Percentiles rank a stretch among this genome's conserved stretches.
phyloP scores from a whole-genome alignment of 768 basidiomycete genomes.

The Tylopilus rubrobrunneus region DNA sequence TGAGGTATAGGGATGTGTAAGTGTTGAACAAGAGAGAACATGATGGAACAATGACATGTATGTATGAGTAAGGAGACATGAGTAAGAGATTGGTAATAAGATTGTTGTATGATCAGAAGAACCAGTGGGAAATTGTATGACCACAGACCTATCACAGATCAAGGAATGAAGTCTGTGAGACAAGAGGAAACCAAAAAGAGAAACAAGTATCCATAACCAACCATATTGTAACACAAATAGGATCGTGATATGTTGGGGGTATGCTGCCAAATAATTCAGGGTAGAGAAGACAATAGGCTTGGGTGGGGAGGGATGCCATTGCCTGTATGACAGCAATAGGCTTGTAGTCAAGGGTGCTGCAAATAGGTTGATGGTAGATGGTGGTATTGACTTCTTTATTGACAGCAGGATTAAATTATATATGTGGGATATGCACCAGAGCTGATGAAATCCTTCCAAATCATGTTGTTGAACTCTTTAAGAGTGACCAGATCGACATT shows the following conservation, averaged over 20 bases:
- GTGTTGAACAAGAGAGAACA: too few relatives aligned
- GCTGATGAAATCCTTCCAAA: constrained; percentile 57
- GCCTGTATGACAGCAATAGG: constrained; percentile 28
- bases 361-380: constrained; percentile 30
- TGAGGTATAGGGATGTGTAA: too few relatives aligned
- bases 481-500: constrained; percentile 66
- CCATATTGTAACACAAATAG: too few relatives aligned
- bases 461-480: constrained; percentile 54
- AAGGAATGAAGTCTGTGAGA: too few relatives aligned
- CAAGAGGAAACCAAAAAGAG: too few relatives aligned
- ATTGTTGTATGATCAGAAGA: too few relatives aligned
- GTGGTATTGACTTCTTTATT: constrained; percentile 55
- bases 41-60: too few relatives aligned
- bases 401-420: constrained; percentile 53
- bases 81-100: too few relatives aligned
- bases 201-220: too few relatives aligned
- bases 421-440: constrained; percentile 60
- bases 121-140: too few relatives aligned
- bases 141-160: too few relatives aligned
- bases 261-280: constrained; percentile 12
- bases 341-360: constrained; percentile 29
- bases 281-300: constrained; percentile 19
- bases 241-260: constrained; percentile 53
- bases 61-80: too few relatives aligned
- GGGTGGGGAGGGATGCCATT: constrained; percentile 30